phyloP scores from a whole-genome alignment of 352 stramenopile genomes.

The Phytophthora nicotianae region DNA sequence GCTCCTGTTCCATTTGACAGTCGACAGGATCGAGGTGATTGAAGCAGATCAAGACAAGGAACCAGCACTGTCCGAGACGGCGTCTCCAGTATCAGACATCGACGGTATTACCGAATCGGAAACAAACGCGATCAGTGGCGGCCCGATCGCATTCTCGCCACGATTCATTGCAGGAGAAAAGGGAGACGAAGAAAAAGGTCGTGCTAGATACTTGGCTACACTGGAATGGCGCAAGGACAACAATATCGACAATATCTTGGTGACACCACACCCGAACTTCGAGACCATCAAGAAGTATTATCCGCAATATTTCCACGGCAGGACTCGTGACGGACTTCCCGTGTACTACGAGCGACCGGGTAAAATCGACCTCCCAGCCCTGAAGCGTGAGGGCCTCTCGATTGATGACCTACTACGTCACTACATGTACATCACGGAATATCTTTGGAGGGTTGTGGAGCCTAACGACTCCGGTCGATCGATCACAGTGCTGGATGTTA shows the following conservation, averaged over 20 bases:
- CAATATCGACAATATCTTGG: constrained; percentile 87
- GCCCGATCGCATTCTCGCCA: constrained; percentile 73
- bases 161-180: constrained; percentile 88
- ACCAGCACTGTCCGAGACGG: constrained; percentile 21
- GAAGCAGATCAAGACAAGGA: constrained; percentile 63
- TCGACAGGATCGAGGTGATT: constrained; percentile 71
- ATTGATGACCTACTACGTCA: constrained; percentile 89
- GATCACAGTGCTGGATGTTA: constrained; percentile 86
- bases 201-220: constrained; percentile 73
- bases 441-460: constrained; percentile 87
- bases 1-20: constrained; percentile 53
- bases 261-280: constrained; percentile 81
- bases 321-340: constrained; percentile 71
- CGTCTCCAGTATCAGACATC: constrained; percentile 31
- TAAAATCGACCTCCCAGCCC: constrained; percentile 85
- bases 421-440: constrained; percentile 94
- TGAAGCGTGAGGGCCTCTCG: constrained; percentile 87
- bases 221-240: constrained; percentile 89
- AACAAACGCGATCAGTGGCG: constrained; percentile 48
- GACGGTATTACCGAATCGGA: constrained; percentile 21
- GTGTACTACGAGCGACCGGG: constrained; percentile 88
- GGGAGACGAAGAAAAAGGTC: constrained; percentile 80
- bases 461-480: constrained; percentile 72
- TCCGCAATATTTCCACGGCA: constrained; percentile 90
- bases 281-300: constrained; percentile 93